phyloP scores from a whole-genome alignment of 225 moss, liverwort and hornwort genomes.

The Sphagnum tenellum region DNA sequence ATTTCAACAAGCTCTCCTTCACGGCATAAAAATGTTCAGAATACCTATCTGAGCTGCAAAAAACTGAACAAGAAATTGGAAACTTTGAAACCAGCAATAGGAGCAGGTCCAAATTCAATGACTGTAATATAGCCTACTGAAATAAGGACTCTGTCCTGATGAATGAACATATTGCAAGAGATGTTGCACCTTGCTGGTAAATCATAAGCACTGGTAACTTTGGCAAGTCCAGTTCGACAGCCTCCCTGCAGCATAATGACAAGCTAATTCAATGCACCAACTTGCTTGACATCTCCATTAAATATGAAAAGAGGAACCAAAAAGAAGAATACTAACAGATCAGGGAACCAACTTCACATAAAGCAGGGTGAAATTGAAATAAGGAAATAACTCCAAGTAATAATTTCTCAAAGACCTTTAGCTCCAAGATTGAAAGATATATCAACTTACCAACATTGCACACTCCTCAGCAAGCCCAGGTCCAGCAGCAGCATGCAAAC shows the following conservation, averaged over 20 bases:
- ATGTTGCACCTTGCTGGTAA: constrained; percentile 77
- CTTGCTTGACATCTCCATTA: no score
- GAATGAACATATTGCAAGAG: neutral
- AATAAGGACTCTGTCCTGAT: neutral
- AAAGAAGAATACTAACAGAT: no score
- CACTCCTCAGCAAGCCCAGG: constrained; percentile 98
- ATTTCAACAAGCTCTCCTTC: no score
- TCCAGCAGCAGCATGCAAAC: constrained; percentile 94
- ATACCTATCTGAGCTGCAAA: no score
- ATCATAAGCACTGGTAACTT: constrained; percentile 94
- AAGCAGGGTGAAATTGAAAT: no score
- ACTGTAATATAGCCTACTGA: neutral
- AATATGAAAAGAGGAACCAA: no score
- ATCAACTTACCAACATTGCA: constrained; percentile 62
- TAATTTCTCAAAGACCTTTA: no score
- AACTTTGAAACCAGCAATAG: neutral
- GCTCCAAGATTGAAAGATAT: no score
- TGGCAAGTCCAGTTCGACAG: constrained; percentile 95
- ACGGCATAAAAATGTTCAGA: no score
- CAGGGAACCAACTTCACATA: no score
- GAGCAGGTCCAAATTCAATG: neutral
- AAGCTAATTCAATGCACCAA: neutral
- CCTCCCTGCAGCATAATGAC: constrained; percentile 56
- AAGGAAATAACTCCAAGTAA: neutral
- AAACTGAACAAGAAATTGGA: no score